Conservation (phyloP, 768 basidiomycete genomes). For the Trametes elegans region DNA sequence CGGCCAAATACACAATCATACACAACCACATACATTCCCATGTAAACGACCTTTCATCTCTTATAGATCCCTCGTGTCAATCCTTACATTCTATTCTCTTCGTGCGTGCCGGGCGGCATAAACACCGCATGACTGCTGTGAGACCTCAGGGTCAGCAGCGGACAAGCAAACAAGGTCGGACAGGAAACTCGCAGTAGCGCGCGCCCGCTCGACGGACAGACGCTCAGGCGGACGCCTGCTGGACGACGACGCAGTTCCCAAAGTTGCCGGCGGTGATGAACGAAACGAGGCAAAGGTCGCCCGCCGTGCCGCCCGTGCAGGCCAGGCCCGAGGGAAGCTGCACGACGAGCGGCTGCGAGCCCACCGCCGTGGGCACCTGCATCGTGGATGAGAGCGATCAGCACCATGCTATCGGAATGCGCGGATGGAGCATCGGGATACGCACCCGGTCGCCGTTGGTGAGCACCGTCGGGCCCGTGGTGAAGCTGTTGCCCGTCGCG, state of each 20-base stretch:
- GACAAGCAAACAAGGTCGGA: too few relatives aligned
- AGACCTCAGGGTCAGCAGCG: too few relatives aligned
- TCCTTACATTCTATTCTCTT: too few relatives aligned
- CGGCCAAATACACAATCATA: too few relatives aligned
- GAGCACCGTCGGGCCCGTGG: constrained; percentile 36
- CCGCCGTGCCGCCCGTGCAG: constrained; percentile 46
- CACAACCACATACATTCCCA: too few relatives aligned
- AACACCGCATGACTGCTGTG: too few relatives aligned
- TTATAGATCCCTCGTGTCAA: too few relatives aligned
- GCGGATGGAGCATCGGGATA: neutral
- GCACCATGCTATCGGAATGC: neutral
- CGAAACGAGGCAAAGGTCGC: constrained; percentile 48
- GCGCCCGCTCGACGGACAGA: too few relatives aligned
- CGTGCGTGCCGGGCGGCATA: too few relatives aligned
- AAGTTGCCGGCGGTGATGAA: constrained; percentile 48
- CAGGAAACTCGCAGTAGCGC: too few relatives aligned
- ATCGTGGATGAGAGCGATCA: neutral
- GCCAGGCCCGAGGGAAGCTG: constrained; percentile 47
- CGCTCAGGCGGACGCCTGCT: neutral
- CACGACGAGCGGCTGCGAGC: constrained; percentile 41
- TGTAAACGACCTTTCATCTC: too few relatives aligned
- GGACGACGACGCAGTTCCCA: constrained; percentile 52
- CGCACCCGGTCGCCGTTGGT: constrained; percentile 47
- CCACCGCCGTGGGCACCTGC: constrained; percentile 38
- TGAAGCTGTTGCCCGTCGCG: constrained; percentile 28